phyloP scores from a whole-genome alignment of 1,284 basidiomycete genomes.

The Inonotus obliquus region DNA sequence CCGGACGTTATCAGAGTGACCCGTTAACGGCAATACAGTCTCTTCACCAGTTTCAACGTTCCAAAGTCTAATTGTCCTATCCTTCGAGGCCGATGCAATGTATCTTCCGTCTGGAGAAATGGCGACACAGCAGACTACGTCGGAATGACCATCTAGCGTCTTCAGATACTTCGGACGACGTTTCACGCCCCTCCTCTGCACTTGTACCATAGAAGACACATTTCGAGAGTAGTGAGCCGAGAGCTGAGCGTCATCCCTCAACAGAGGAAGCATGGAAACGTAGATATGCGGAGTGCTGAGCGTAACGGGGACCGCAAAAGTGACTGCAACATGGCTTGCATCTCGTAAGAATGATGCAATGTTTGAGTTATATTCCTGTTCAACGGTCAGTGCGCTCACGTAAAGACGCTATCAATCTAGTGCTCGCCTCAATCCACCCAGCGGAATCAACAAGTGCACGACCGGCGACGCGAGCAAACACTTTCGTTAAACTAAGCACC shows the following conservation, averaged over 20 bases:
- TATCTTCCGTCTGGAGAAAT: constrained; percentile 8
- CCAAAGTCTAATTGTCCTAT: constrained; percentile 13
- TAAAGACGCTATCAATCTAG: no score
- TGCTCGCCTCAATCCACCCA: not conserved
- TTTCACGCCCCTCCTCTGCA: not conserved
- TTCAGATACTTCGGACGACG: not conserved
- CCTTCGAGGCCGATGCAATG: constrained; percentile 11
- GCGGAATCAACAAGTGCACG: not conserved
- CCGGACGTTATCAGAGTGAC: not conserved
- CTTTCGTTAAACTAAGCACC: not conserved
- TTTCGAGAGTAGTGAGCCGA: not conserved
- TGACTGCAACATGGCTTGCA: not conserved
- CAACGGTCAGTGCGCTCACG: no score
- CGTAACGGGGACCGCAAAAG: not conserved
- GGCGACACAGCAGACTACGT: not conserved
- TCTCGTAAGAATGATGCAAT: not conserved
- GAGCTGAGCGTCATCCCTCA: not conserved
- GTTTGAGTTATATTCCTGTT: not conserved
- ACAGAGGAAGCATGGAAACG: not conserved
- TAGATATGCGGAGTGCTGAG: not conserved
- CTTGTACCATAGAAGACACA: not conserved
- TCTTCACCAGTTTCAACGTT: not conserved
- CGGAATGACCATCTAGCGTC: not conserved
- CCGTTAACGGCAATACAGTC: not conserved
- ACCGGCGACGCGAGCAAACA: not conserved